Evolutionary conservation across 805 yeast species (phyloP).

Genomic region (Candida taoyuanica): DNA sequence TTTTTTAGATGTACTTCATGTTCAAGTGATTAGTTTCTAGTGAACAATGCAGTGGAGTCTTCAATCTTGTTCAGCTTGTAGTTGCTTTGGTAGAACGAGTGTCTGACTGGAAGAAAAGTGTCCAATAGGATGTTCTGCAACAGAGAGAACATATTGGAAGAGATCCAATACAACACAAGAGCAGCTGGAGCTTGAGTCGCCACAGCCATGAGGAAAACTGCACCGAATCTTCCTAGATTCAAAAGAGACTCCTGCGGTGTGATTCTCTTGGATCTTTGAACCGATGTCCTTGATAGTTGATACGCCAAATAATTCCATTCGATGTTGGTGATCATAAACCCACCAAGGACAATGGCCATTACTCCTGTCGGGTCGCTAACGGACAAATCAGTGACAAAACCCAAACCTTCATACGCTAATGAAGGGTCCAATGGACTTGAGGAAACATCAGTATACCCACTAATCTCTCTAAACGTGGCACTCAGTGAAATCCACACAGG

Average conservation of each 20-base stretch:
- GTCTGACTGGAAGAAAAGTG: conserved; percentile 24
- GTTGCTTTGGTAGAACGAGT: not conserved
- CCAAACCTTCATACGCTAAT: conserved; percentile 48
- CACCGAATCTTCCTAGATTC: conserved; percentile 67
- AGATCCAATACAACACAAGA: conserved; percentile 81
- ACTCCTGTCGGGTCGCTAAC: conserved; percentile 55
- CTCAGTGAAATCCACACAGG: conserved; percentile 86
- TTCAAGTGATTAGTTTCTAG: too few species aligned
- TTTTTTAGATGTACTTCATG: too few species aligned
- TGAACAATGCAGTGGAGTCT: conserved; percentile 8
- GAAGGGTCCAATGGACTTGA: conserved; percentile 44
- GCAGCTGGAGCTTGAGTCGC: conserved; percentile 85
- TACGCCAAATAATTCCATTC: conserved; percentile 78
- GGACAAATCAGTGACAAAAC: conserved; percentile 60
- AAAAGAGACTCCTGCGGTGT: conserved; percentile 60
- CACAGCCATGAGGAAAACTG: conserved; percentile 76
- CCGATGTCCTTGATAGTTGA: conserved; percentile 34
- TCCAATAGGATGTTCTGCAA: conserved; percentile 73
- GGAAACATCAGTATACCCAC: conserved; percentile 45
- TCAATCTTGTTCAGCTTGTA: conserved; percentile 4
- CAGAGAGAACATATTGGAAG: conserved; percentile 75
- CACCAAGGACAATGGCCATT: conserved; percentile 69
- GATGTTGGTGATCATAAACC: conserved; percentile 66
- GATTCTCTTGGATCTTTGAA: conserved; percentile 43
- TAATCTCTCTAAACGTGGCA: conserved; percentile 64